phyloP scores from a whole-genome alignment of 2,329 filamentous ascomycete genomes.

The Stemphylium lycopersici region DNA sequence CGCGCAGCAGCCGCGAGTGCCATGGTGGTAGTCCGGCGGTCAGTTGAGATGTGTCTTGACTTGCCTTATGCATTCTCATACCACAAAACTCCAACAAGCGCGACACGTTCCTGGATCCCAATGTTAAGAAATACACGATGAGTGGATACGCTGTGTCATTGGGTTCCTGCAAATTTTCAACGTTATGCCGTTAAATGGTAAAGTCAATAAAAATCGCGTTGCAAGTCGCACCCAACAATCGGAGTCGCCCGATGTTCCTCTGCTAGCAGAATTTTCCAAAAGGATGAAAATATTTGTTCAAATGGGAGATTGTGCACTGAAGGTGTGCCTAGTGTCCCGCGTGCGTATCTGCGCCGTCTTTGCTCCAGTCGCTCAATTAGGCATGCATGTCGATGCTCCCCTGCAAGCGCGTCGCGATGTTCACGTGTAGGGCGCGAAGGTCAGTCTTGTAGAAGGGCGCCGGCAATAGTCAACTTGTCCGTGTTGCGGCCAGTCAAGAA shows the following conservation, averaged over 20 bases:
- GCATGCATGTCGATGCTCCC: conserved; percentile 7
- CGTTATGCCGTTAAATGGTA: conserved; percentile 31
- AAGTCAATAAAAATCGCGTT: conserved; percentile 21
- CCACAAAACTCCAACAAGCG: neutral
- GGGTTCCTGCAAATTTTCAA: conserved; percentile 29
- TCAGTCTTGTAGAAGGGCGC: conserved; percentile 22
- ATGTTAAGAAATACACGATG: conserved; percentile 18
- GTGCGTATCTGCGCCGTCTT: no score
- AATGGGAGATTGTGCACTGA: neutral
- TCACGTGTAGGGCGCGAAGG: conserved; percentile 20
- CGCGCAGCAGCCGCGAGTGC: neutral
- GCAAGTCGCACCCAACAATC: conserved; percentile 14
- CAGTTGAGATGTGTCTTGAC: neutral
- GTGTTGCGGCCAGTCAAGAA: conserved; percentile 19
- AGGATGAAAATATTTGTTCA: neutral
- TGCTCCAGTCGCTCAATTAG: neutral
- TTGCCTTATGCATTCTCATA: neutral
- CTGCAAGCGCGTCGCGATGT: neutral
- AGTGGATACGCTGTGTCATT: conserved; percentile 35
- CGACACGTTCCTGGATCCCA: neutral
- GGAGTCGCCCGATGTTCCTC: conserved; percentile 17
- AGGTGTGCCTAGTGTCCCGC: no score
- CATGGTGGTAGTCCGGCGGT: conserved; percentile 3
- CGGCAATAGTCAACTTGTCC: conserved; percentile 19
- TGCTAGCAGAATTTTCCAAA: conserved; percentile 15